Base-by-base conservation (phyloP, 75 land plant species). In the Cryptomeria japonica region DNA sequence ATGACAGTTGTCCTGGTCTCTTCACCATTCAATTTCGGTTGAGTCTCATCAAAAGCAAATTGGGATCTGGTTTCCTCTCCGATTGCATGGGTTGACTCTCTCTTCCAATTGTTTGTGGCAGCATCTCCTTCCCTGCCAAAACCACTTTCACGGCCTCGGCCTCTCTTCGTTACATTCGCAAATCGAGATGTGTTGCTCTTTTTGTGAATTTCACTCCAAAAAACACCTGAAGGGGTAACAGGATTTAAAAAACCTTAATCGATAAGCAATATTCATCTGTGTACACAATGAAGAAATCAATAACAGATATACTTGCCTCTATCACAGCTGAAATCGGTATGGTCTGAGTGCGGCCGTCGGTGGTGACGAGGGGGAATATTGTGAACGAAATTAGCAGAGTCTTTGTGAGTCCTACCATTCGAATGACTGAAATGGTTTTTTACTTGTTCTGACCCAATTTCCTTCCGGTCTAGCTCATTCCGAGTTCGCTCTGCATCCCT, bases 1-100 rank as follows among this genome's bases (percentile, higher is more conserved):
- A 91, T 91, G 8, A 91, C 76, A 16, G 92, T 89, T 3, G 92
- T 91, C 28, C 82, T 73, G 18, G 92, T 72, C 90, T 94, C 92
- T 36, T 76, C 87, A 38, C 86, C 25, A 37, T 87, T 56, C 1
- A 86, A 68, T 36, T 84, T 86, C 42, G 61, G 89, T 11, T 86
- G 84, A 18, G 86, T 86, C 37, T 88, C 90, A 28, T 87, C 90
- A n/a, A 93, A 92, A 16, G 75, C 68, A 28, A 90, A 94, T 32
- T 89, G 86, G 46, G 93, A 25, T 18, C 38, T 34, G 37, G 3
- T 14, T 10, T 75, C 77, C 77, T 32, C 77, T 70, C 0, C 28
- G 10, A 70, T 56, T 16, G 4, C 19, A 56, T 56, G 61, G 61
- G 19, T 3, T 3, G 61, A 56, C 0, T 18, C 61, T 64, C n/a